Evolutionary conservation across 169 alveolate genomes (phyloP).

Genomic region (Theileria equi): DNA sequence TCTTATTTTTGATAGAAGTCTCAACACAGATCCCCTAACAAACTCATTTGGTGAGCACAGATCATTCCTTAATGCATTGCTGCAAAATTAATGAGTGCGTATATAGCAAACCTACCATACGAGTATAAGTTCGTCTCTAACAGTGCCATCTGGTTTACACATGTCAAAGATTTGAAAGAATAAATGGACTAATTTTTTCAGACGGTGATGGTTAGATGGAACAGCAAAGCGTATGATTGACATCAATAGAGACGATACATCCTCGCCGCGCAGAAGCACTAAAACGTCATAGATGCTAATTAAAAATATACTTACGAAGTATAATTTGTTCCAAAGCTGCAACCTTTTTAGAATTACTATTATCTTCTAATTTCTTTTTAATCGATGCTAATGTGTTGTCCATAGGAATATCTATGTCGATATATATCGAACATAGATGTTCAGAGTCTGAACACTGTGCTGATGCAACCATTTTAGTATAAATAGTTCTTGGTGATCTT

Average conservation of each 20-base stretch:
- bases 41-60: conserved; percentile 93
- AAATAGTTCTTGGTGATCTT: no score
- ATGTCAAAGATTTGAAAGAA: conserved; percentile 94
- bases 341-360: conserved; percentile 55
- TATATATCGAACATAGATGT: conserved; percentile 43
- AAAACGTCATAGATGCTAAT: neutral
- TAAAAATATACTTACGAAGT: conserved; percentile 28
- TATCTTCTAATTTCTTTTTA: conserved; percentile 68
- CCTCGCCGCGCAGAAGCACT: conserved; percentile 68
- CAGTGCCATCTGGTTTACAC: conserved; percentile 89
- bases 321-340: conserved; percentile 72
- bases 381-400: conserved; percentile 39
- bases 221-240: conserved; percentile 78
- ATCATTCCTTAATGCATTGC: conserved; percentile 94
- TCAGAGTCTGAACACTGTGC: conserved; percentile 40
- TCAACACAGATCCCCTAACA: conserved; percentile 92
- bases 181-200: conserved; percentile 88
- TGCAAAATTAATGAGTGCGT: neutral
- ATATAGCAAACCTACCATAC: conserved; percentile 70
- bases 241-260: conserved; percentile 75
- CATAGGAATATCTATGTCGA: conserved; percentile 32
- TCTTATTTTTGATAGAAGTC: conserved; percentile 88
- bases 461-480: conserved; percentile 10
- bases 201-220: conserved; percentile 77
- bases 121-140: conserved; percentile 93